These are phyloP conservation scores for Dicorynia guianensis DNA, from an alignment of 306 rosid genomes.

Conservation along the genomic window DNA sequence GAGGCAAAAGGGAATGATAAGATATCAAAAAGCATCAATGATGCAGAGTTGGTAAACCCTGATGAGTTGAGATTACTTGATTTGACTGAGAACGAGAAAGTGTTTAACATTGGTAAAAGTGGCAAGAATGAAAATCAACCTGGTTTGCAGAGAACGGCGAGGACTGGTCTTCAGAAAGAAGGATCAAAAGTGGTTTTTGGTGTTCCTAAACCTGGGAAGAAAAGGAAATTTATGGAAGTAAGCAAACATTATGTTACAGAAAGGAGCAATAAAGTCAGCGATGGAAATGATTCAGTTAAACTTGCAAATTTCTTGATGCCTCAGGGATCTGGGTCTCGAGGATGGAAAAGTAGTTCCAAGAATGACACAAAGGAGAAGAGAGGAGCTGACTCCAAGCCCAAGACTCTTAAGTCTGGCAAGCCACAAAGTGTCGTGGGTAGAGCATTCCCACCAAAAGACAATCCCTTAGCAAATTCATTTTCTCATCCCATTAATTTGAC, in stretches of 20 bases:
- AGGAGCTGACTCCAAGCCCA: conserved; percentile 67
- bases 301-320: conserved; percentile 67
- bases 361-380: conserved; percentile 62
- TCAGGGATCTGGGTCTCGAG: conserved; percentile 71
- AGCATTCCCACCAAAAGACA: conserved; percentile 50
- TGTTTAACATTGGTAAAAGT: conserved; percentile 81
- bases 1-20: conserved; percentile 71
- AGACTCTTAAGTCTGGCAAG: conserved; percentile 64
- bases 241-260: conserved; percentile 90
- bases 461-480: conserved; percentile 40
- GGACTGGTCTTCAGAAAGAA: conserved; percentile 88
- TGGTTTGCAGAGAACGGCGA: conserved; percentile 53
- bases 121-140: conserved; percentile 64
- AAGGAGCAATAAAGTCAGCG: conserved; percentile 57
- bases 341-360: conserved; percentile 70
- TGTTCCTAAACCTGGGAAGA: conserved; percentile 96
- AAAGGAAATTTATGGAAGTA: conserved; percentile 97
- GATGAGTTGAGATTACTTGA: conserved; percentile 59
- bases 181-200: conserved; percentile 83
- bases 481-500: conserved; percentile 47
- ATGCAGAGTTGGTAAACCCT: conserved; percentile 52
- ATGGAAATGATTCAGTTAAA: conserved; percentile 68
- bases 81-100: conserved; percentile 66
- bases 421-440: conserved; percentile 50
- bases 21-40: conserved; percentile 46